Evolutionary conservation across 768 basidiomycete genomes (phyloP).

Genomic region (Suillus clintonianus): DNA sequence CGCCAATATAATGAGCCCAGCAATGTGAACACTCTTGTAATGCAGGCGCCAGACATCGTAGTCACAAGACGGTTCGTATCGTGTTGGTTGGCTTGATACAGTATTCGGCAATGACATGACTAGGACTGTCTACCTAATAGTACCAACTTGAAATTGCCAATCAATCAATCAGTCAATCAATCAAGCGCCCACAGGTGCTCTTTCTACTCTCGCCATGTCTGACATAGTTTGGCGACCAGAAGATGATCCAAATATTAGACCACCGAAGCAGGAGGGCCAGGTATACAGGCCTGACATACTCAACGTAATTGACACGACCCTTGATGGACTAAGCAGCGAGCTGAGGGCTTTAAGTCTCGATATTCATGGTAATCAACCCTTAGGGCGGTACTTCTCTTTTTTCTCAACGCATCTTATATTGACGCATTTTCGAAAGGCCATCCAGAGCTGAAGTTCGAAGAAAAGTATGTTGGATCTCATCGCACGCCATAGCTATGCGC

Average conservation of each 20-base stretch:
- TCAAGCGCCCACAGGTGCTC: background rate
- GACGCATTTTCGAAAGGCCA: conserved; percentile 46
- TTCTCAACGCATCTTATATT: background rate
- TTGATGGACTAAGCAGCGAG: conserved; percentile 53
- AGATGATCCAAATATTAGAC: conserved; percentile 21
- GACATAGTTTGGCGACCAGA: conserved; percentile 46
- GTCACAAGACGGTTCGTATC: too few species aligned
- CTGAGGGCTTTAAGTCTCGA: conserved; percentile 65
- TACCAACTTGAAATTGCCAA: too few species aligned
- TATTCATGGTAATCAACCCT: conserved; percentile 56
- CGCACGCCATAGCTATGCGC: background rate
- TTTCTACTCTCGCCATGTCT: conserved; percentile 1
- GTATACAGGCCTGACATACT: conserved; percentile 62
- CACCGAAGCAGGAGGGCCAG: conserved; percentile 26
- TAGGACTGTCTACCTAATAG: too few species aligned
- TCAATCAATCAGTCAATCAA: too few species aligned
- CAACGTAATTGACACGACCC: conserved; percentile 55
- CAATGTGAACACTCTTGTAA: too few species aligned
- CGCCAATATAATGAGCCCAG: too few species aligned
- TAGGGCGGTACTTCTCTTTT: background rate
- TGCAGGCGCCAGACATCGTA: too few species aligned
- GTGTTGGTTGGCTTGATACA: too few species aligned
- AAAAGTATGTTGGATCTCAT: conserved; percentile 47
- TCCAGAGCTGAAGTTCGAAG: conserved; percentile 70
- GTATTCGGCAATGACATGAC: too few species aligned